Percentiles rank a stretch among this genome's conserved stretches.
Evolutionary conservation across 108 stramenopile species (phyloP).

Genomic region (Discostella stelligeroides): DNA sequence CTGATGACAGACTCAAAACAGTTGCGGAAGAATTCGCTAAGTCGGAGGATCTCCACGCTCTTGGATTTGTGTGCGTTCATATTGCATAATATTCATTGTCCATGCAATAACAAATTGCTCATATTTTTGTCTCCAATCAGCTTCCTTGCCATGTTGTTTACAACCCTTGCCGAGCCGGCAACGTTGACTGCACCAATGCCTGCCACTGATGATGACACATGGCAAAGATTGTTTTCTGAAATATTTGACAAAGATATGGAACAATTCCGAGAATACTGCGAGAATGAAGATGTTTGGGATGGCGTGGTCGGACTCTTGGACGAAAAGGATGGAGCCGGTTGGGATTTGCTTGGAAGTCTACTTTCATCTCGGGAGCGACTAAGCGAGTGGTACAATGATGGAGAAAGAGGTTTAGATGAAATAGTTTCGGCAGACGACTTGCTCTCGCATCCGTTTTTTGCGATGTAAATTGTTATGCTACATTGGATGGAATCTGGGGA

Average conservation of each 20-base stretch:
- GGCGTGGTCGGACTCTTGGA: slow-evolving; percentile 70
- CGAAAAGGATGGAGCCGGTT: slow-evolving; percentile 73
- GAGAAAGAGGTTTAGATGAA: slow-evolving; percentile 27
- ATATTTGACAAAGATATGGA: slow-evolving; percentile 83
- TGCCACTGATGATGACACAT: slow-evolving; percentile 80
- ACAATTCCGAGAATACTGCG: slow-evolving; percentile 80
- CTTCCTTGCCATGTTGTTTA: slow-evolving; percentile 68
- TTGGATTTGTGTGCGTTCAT: slow-evolving; percentile 67
- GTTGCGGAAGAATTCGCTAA: slow-evolving; percentile 64
- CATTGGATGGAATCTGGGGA: background rate
- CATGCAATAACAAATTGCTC: background rate
- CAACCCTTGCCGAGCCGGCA: slow-evolving; percentile 68
- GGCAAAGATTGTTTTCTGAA: slow-evolving; percentile 74
- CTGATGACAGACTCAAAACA: slow-evolving; percentile 5
- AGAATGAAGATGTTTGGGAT: slow-evolving; percentile 78
- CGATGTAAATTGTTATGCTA: slow-evolving; percentile 26
- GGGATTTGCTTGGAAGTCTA: slow-evolving; percentile 68
- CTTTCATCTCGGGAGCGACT: slow-evolving; percentile 73
- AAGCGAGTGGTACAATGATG: slow-evolving; percentile 39
- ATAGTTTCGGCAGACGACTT: slow-evolving; percentile 56
- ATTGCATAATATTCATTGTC: background rate
- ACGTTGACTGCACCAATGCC: slow-evolving; percentile 61
- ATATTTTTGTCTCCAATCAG: background rate
- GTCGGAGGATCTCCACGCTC: slow-evolving; percentile 85
- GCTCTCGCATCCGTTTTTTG: slow-evolving; percentile 66